A percentile compares a stretch with the other conserved stretches of the same genome.
Conservation (phyloP, 2,329 filamentous ascomycete genomes). For the Bipolaris oryzae region DNA sequence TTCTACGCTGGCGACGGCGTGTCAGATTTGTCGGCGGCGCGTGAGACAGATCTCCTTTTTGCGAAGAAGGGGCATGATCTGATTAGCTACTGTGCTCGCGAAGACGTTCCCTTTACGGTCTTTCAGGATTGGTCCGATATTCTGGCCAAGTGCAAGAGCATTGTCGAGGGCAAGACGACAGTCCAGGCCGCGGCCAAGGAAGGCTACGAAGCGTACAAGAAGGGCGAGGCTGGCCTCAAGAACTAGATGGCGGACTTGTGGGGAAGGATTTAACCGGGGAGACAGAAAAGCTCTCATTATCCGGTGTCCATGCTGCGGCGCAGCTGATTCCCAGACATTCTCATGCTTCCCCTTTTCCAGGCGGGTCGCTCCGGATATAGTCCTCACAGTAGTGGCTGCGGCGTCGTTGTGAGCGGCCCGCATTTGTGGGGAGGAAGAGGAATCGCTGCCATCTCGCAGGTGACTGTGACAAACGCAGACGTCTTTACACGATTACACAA, state of each 20-base stretch:
- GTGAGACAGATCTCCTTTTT: conserved; percentile 91
- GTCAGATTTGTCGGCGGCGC: conserved; percentile 66
- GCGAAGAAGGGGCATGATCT: conserved; percentile 92
- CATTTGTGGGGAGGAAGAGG: neutral
- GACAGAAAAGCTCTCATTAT: neutral
- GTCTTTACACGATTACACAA: conserved; percentile 13
- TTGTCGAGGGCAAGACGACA: conserved; percentile 71
- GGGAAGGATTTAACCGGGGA: neutral
- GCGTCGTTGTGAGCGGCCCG: neutral
- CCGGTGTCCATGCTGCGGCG: conserved; percentile 1
- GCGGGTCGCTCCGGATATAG: neutral
- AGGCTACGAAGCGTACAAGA: conserved; percentile 56
- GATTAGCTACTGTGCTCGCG: conserved; percentile 81
- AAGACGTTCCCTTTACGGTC: conserved; percentile 84
- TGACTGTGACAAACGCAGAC: conserved; percentile 3
- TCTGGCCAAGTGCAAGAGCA: conserved; percentile 74
- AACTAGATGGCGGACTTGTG: conserved; percentile 21
- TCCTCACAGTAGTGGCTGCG: neutral
- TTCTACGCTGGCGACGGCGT: conserved; percentile 79
- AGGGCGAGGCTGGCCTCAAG: conserved; percentile 49
- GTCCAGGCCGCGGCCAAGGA: conserved; percentile 71
- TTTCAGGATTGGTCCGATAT: conserved; percentile 87
- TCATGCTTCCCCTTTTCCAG: neutral
- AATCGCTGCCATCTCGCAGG: neutral
- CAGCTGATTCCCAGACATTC: neutral